Evolutionary conservation across 2,329 filamentous ascomycete species (phyloP).

Genomic region (Pseudodiploospora longispora): DNA sequence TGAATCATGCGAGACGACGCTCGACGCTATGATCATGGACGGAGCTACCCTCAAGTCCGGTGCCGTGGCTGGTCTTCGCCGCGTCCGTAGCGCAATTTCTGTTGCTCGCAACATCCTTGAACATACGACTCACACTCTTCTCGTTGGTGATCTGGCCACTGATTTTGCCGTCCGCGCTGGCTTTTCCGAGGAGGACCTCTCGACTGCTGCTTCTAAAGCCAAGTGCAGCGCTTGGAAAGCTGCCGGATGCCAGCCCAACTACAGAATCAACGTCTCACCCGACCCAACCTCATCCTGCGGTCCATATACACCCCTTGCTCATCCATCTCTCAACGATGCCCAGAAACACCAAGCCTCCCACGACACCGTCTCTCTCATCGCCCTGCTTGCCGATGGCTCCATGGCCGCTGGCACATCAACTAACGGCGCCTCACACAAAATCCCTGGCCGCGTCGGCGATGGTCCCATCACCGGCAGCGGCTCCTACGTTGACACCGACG

Average conservation of each 20-base stretch:
- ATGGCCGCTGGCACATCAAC: conserved; percentile 50
- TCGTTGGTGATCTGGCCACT: conserved; percentile 45
- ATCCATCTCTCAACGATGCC: background rate
- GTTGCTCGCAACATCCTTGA: conserved; percentile 44
- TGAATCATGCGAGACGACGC: conserved; percentile 48
- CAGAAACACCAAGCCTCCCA: conserved; percentile 25
- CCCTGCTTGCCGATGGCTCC: conserved; percentile 31
- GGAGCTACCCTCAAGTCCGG: conserved; percentile 44
- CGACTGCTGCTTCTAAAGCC: conserved; percentile 30
- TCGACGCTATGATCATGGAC: conserved; percentile 53
- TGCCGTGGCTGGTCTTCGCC: conserved; percentile 42
- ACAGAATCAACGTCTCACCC: conserved; percentile 37
- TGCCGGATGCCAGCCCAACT: conserved; percentile 42
- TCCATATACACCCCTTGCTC: conserved; percentile 33
- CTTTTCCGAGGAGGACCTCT: conserved; percentile 36
- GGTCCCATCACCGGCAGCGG: conserved; percentile 47
- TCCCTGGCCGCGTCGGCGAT: conserved; percentile 48
- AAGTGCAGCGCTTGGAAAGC: conserved; percentile 36
- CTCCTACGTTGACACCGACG: conserved; percentile 45
- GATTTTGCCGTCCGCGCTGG: conserved; percentile 44
- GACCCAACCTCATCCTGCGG: conserved; percentile 36
- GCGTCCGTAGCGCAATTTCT: conserved; percentile 38
- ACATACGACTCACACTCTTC: conserved; percentile 42
- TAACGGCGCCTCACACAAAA: conserved; percentile 45
- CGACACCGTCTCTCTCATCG: conserved; percentile 47